Base-by-base conservation (phyloP, 257 asterid species). In the Linderniella brevidens region DNA sequence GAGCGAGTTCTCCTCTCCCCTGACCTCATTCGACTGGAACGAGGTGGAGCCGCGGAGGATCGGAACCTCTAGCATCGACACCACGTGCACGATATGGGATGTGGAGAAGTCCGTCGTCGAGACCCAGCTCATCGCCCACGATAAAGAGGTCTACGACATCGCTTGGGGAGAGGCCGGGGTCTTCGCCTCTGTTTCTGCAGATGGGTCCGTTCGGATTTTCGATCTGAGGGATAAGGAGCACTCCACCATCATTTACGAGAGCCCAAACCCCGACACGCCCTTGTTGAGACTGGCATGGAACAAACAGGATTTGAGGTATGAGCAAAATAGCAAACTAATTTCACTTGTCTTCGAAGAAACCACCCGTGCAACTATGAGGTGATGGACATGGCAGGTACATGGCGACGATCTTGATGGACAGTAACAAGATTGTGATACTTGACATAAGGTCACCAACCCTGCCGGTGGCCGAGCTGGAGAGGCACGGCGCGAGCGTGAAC, bases 121-220 rank as follows among this genome's bases (percentile, higher is more conserved):
- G 41, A 84, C 96, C 1, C 95, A 84, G 56, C 17, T 84, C 55
- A 84, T 84, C 5, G 87, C 95, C 1, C 95, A 84, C 14, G 98
- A 84, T 40, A 84, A 84, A 66, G 98, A 88, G 68, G 95, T 88
- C 5, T 76, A 76, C 37, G 98, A 88, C 16, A 84, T 88, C n/a
- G 94, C 94, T 17, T 84, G 95, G 95, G 98, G 96, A 0, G 93
- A 81, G 37, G 87, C 87, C 4, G 93, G 93, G 7, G 77, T 88
- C 44, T 84, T 88, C 7, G 94, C 93, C 0, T 84, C 94, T 0
- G 95, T 80, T 35, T 84, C 94, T 0, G 94, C 94, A 0, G 98
- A 88, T 65, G 98, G 93, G 0, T 84, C 94, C 0, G 94, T 84
- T 0, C 55, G 98, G 57, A 70, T 88, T 20, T 88, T 88, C 41